phyloP scores from a whole-genome alignment of 805 yeast genomes.

The Pichia nakasei region DNA sequence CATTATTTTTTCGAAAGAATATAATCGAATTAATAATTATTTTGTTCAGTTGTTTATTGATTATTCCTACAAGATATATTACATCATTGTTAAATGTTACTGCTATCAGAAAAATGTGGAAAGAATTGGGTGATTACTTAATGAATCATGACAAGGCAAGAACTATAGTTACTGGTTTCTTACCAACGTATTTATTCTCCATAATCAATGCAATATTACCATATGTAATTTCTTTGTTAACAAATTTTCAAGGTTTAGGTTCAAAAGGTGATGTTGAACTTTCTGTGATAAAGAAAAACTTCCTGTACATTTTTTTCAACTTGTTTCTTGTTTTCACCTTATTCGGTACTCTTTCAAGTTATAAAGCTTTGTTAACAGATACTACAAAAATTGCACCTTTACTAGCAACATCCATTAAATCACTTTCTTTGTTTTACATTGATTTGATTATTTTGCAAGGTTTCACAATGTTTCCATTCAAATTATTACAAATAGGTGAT shows the following conservation, averaged over 20 bases:
- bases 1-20: conserved; percentile 28
- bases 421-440: conserved; percentile 45
- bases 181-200: conserved; percentile 54
- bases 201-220: conserved; percentile 45
- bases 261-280: conserved; percentile 53
- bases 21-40: conserved; percentile 31
- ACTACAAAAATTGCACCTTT: conserved; percentile 51
- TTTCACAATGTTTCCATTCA: conserved; percentile 51
- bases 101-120: conserved; percentile 50
- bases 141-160: conserved; percentile 42
- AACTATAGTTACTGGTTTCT: conserved; percentile 50
- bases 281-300: conserved; percentile 48
- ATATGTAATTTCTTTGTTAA: conserved; percentile 43
- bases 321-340: conserved; percentile 53
- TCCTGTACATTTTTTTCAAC: conserved; percentile 51
- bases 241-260: conserved; percentile 42
- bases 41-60: conserved; percentile 41
- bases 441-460: conserved; percentile 66
- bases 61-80: conserved; percentile 48
- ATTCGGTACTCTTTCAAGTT: conserved; percentile 55
- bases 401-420: conserved; percentile 43
- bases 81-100: conserved; percentile 48
- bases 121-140: conserved; percentile 46
- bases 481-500: conserved; percentile 48
- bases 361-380: conserved; percentile 47